Evolutionary conservation across 192 early-diverging fungal species (phyloP), one percentile per base, ranked within the genome.

Genomic region (Gaertneriomyces sp.): DNA sequence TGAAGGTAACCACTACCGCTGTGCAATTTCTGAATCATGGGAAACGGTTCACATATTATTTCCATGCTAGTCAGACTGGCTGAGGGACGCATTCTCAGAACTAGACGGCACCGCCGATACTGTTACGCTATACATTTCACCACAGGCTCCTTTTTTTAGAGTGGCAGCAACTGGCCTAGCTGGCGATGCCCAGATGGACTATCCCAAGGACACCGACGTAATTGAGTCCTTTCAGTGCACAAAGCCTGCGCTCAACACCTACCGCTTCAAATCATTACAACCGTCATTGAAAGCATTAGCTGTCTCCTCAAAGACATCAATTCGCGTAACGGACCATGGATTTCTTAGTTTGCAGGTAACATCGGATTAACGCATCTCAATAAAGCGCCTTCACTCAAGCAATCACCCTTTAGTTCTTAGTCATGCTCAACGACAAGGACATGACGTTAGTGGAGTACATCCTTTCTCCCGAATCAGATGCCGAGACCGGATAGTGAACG

Each of bases 21-120:
- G n/a, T n/a, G n/a, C n/a, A n/a, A n/a, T n/a, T n/a, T n/a, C n/a
- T n/a, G n/a, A n/a, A n/a, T n/a, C n/a, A n/a, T n/a, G n/a, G n/a
- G n/a, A n/a, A n/a, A n/a, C n/a, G n/a, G n/a, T n/a, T n/a, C n/a
- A n/a, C n/a, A n/a, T n/a, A n/a, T n/a, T n/a, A n/a, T n/a, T n/a
- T n/a, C n/a, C n/a, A n/a, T n/a, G n/a, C n/a, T 19, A 70, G 41
- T 85, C 84, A 0, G 68, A 77, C 38, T 81, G 79, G 79, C 75
- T 85, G 3, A 66, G 75, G 2, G 79, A 79, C 56, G 84, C 84
- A 7, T 81, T 85, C 43, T 75, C 74, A 33, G 84, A 85, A 65
- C 75, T 85, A 8, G 84, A 85, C 42, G 67, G 66, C 14, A 81
- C 81, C 8, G 73, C 79, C 67, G 80, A 81, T 33, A 66, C 71